Percentiles rank a stretch among this genome's conserved stretches.
These are phyloP conservation scores for Coemansia sp. DNA, from an alignment of 192 early-diverging fungal genomes.

Conservation along the genomic window DNA sequence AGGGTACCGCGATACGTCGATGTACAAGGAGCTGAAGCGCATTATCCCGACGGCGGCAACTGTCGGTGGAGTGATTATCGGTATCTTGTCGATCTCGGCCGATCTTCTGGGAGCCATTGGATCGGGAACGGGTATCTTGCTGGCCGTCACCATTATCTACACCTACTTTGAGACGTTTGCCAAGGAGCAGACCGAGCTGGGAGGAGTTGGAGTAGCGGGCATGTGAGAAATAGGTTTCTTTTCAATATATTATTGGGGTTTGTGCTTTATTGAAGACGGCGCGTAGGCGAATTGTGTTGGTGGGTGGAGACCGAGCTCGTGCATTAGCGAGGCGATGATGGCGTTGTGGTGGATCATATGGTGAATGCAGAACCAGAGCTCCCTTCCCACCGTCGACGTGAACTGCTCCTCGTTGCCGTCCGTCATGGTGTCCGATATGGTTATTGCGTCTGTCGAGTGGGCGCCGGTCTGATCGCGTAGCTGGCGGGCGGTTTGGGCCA, in stretches of 20 bases:
- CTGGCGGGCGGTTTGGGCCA: not conserved
- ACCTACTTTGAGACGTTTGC: constrained; percentile 98
- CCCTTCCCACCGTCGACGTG: constrained; percentile 41
- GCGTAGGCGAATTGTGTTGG: constrained; percentile 47
- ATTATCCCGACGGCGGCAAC: constrained; percentile 97
- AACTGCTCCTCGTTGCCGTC: constrained; percentile 13
- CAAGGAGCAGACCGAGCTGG: constrained; percentile 74
- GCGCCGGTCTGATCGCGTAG: not conserved
- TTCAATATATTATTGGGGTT: not conserved
- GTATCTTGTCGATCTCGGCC: constrained; percentile 91
- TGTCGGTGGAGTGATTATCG: constrained; percentile 97
- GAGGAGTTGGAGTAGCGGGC: constrained; percentile 48
- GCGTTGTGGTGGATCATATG: constrained; percentile 57
- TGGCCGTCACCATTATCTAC: constrained; percentile 99
- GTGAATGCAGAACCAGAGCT: constrained; percentile 57
- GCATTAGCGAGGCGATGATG: constrained; percentile 41
- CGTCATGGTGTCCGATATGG: constrained; percentile 23
- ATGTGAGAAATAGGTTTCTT: constrained; percentile 20
- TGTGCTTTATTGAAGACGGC: constrained; percentile 46
- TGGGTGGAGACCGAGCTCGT: constrained; percentile 29
- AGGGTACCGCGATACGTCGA: constrained; percentile 89
- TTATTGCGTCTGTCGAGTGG: not conserved
- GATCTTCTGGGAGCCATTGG: constrained; percentile 99
- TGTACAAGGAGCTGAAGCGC: constrained; percentile 99
- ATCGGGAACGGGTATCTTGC: constrained; percentile 97